Conservation (phyloP, 371 early-diverging fungal species). For the Thermomucor indicae-seudaticae region DNA sequence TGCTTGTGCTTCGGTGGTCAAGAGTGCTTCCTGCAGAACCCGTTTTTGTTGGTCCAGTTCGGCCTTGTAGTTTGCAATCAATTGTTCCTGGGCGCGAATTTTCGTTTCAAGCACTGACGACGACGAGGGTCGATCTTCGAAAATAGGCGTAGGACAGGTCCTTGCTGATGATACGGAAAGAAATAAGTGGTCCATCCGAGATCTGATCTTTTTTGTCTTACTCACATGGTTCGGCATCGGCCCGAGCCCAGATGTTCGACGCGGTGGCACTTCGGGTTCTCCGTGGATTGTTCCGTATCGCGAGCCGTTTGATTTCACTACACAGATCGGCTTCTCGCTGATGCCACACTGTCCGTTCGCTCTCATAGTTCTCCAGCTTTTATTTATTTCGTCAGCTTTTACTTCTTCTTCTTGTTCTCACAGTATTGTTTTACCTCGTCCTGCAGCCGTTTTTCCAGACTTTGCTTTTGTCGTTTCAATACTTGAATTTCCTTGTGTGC, state of each 20-base stretch:
- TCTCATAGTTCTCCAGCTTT: conserved; percentile 26
- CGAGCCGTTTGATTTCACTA: conserved; percentile 13
- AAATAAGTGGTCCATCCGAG: background rate
- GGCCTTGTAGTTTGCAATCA: conserved; percentile 20
- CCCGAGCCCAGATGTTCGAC: conserved; percentile 12
- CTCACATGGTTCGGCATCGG: conserved; percentile 4
- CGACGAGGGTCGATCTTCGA: conserved; percentile 5
- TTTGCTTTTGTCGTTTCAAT: conserved; percentile 14
- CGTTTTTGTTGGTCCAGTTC: conserved; percentile 23
- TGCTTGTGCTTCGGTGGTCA: conserved; percentile 23
- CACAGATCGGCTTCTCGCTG: conserved; percentile 23
- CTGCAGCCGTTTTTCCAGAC: conserved; percentile 21
- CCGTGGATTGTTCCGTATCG: conserved; percentile 7
- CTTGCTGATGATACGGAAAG: too few relatives aligned
- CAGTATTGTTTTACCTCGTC: conserved; percentile 14
- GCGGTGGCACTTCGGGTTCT: conserved; percentile 23
- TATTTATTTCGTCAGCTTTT: background rate
- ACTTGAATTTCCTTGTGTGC: conserved; percentile 15
- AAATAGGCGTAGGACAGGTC: too few relatives aligned
- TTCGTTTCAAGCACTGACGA: conserved; percentile 14
- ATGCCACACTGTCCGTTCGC: conserved; percentile 25
- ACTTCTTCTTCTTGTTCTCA: background rate
- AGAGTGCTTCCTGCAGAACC: conserved; percentile 26
- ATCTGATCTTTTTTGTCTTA: background rate
- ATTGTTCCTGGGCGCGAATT: conserved; percentile 28